These are phyloP conservation scores for Aspergillus biplanus DNA, from an alignment of 495 filamentous ascomycete genomes.

Conservation along the genomic window DNA sequence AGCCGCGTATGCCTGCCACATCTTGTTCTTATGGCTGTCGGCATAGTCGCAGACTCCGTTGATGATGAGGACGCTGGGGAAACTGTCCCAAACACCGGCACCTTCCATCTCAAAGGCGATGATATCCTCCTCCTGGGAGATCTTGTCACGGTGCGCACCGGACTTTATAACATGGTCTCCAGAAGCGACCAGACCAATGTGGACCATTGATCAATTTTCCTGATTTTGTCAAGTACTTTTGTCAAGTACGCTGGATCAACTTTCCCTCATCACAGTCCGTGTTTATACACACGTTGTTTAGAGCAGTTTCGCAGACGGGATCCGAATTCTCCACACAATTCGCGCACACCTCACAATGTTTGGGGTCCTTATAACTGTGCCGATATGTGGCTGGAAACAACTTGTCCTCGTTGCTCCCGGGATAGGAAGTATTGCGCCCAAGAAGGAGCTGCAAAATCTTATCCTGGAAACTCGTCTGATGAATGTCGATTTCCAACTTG, in stretches of 20 bases:
- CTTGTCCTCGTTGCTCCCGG: not conserved
- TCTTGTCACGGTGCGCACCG: not conserved
- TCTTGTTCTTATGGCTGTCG: slow-evolving; percentile 39
- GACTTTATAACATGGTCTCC: not conserved
- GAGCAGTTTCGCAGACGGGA: not conserved
- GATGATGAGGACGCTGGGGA: not conserved
- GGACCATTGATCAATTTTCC: not conserved
- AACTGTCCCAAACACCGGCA: not conserved
- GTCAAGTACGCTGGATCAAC: not conserved
- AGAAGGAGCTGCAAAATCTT: not conserved
- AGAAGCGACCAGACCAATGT: not conserved
- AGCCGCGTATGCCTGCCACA: slow-evolving; percentile 38
- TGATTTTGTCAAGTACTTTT: not conserved
- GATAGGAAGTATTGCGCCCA: not conserved
- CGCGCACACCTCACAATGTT: not conserved
- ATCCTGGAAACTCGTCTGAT: not conserved
- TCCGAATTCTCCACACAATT: not conserved
- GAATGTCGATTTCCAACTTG: not conserved
- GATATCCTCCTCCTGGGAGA: not conserved
- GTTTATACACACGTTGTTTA: not conserved
- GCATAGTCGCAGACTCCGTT: slow-evolving; percentile 38
- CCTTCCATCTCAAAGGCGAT: slow-evolving; percentile 3
- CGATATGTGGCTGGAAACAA: not conserved
- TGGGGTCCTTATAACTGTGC: not conserved
- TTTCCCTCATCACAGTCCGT: not conserved